Evolutionary conservation across 1,284 basidiomycete species (phyloP).

Genomic region (Lentinula novae-zelandiae): DNA sequence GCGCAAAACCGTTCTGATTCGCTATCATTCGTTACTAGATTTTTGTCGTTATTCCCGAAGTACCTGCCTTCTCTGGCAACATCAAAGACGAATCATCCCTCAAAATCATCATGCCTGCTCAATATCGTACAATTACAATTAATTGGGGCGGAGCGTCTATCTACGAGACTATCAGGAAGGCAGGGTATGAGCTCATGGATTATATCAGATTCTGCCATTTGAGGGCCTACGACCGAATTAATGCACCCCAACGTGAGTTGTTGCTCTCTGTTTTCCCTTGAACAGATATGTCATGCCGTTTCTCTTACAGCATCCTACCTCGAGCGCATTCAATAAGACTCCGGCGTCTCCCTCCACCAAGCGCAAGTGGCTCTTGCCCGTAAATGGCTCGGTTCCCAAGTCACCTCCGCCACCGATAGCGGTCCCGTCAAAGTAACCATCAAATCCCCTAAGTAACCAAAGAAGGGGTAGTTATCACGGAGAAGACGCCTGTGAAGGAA

Average conservation of each 20-base stretch:
- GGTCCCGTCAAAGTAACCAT: conserved; percentile 41
- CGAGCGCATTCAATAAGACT: conserved; percentile 65
- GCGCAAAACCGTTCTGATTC: neutral
- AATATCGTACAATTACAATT: conserved; percentile 68
- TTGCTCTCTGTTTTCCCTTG: neutral
- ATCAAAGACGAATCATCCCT: conserved; percentile 6
- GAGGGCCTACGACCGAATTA: conserved; percentile 88
- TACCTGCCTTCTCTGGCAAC: conserved; percentile 46
- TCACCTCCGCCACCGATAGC: neutral
- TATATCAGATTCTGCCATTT: conserved; percentile 90
- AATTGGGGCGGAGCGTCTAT: conserved; percentile 86
- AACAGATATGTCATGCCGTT: neutral
- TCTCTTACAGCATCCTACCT: conserved; percentile 48
- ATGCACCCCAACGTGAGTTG: conserved; percentile 60
- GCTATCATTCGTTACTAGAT: conserved; percentile 40
- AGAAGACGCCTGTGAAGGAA: conserved; percentile 40
- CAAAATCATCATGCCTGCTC: conserved; percentile 69
- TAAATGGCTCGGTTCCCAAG: conserved; percentile 58
- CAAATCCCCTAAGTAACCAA: conserved; percentile 42
- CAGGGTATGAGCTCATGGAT: conserved; percentile 79
- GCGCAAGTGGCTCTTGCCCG: conserved; percentile 86
- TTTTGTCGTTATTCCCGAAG: conserved; percentile 78
- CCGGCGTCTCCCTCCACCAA: conserved; percentile 78
- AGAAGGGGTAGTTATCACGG: conserved; percentile 36
- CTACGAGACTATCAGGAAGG: conserved; percentile 77